Base-by-base conservation (phyloP, 768 basidiomycete genomes). In the Boletus reticuloceps region DNA sequence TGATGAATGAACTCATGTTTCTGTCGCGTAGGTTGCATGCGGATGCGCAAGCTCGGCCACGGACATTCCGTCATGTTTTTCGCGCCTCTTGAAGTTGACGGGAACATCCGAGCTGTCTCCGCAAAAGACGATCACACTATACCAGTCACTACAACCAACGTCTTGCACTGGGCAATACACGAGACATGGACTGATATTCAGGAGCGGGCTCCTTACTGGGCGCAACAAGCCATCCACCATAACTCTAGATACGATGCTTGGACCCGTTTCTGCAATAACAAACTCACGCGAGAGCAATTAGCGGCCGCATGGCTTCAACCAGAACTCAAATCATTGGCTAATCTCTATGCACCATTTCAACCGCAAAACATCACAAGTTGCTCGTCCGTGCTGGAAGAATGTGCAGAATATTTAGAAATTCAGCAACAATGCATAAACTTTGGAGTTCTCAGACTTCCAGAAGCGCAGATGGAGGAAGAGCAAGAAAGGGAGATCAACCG, bases 31-130 rank as follows among this genome's bases (percentile, higher is more conserved):
- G 34, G 34, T 36, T 36, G 34, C 14, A 36, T 36, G 34, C 34
- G 34, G 34, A 36, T 36, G 34, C 34, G 34, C 34, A 71, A 72
- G 55, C 69, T 80, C 1, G 79, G 79, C 19, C 54, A 63, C 16
- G 76, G 75, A 1, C 79, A 80, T 53, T 74, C 77, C 5, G 64
- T 79, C 17, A 60, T 75, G 48, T 79, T 80, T 58, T 74, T 77
- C 40, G 78, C 76, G 5, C 73, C 79, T 6, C 61, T 59, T 0
- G 77, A 79, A 50, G 69, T 79, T 8, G 72, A 75, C 47, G 49
- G 59, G 38, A 49, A 52, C 2, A 79, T 80, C 50, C 34, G 34
- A 14, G 34, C 72, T 12, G n/a, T 45, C 11, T 10, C 17, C 10
- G 29, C n/a, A 17, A 45, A 45, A 31, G 20, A 42, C 5, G 41